phyloP scores from a whole-genome alignment of 805 yeast genomes.

The Yarrowia sp. region DNA sequence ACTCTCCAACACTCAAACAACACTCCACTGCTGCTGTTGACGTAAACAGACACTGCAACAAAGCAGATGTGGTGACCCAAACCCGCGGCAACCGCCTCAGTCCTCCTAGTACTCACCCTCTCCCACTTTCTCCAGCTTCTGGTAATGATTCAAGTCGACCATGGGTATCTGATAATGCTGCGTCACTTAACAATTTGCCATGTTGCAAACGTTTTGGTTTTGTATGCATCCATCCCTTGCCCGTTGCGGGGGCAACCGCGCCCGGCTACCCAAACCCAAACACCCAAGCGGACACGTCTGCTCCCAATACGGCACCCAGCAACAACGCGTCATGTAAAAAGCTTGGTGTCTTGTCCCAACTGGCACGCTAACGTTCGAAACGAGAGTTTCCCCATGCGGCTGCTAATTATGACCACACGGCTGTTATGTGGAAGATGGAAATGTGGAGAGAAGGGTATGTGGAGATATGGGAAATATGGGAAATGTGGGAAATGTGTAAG shows the following conservation, averaged over 20 bases:
- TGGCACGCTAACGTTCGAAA: neutral
- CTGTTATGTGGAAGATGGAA: neutral
- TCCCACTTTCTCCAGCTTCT: constrained; percentile 92
- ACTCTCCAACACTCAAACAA: neutral
- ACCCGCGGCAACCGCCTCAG: too few species aligned
- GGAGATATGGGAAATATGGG: too few species aligned
- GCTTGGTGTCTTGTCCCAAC: neutral
- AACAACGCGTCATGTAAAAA: constrained; percentile 20
- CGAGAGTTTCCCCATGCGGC: neutral
- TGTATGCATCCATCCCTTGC: constrained; percentile 25
- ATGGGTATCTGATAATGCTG: constrained; percentile 39
- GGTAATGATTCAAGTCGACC: constrained; percentile 89
- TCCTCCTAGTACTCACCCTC: constrained; percentile 58
- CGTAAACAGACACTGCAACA: neutral
- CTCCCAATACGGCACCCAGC: constrained; percentile 13
- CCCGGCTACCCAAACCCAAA: neutral
- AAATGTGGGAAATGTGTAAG: too few species aligned
- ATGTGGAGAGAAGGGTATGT: too few species aligned
- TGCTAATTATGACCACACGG: neutral
- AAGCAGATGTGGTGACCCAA: too few species aligned
- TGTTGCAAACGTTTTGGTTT: constrained; percentile 25
- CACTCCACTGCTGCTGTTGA: too few species aligned
- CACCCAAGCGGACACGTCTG: neutral
- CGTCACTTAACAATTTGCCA: constrained; percentile 14
- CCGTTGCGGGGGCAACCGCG: constrained; percentile 23